A percentile compares a stretch with the other conserved stretches of the same genome.
Evolutionary conservation across 148 eudicot genomes (phyloP).

Genomic region (Rhododendron vialii): DNA sequence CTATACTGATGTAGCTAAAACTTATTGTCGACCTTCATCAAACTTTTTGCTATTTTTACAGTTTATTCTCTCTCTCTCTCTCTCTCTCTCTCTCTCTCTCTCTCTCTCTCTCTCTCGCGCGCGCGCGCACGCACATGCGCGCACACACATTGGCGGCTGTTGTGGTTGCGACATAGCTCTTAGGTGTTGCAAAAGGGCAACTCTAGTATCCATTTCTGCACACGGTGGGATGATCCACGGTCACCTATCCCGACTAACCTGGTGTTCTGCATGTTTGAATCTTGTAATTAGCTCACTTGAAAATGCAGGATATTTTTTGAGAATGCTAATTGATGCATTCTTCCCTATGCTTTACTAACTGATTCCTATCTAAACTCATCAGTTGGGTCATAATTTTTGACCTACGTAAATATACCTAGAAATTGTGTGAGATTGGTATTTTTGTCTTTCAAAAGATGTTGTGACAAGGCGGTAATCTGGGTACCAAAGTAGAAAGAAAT

Average conservation of each 20-base stretch:
- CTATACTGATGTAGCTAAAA: constrained; percentile 7
- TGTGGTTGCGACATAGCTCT: background rate
- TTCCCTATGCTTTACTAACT: too few species aligned
- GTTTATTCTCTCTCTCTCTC: background rate
- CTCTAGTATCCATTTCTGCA: background rate
- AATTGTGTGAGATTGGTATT: too few species aligned
- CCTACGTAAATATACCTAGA: too few species aligned
- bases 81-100: background rate
- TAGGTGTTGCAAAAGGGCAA: background rate
- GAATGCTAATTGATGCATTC: too few species aligned
- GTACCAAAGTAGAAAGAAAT: too few species aligned
- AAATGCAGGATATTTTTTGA: too few species aligned
- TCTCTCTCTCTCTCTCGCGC: background rate
- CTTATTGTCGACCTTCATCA: background rate
- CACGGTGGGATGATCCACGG: background rate
- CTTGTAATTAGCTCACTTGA: background rate
- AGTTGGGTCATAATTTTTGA: too few species aligned
- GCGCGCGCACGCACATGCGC: too few species aligned
- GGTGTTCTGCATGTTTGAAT: background rate
- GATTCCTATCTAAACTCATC: too few species aligned
- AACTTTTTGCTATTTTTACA: background rate
- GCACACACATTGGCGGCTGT: background rate
- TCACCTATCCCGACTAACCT: background rate
- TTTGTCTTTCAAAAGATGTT: too few species aligned
- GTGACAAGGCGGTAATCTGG: too few species aligned